Evolutionary conservation across 2,329 filamentous ascomycete genomes (phyloP), one percentile per base, ranked within the genome.

Genomic region (Colletotrichum destructivum): DNA sequence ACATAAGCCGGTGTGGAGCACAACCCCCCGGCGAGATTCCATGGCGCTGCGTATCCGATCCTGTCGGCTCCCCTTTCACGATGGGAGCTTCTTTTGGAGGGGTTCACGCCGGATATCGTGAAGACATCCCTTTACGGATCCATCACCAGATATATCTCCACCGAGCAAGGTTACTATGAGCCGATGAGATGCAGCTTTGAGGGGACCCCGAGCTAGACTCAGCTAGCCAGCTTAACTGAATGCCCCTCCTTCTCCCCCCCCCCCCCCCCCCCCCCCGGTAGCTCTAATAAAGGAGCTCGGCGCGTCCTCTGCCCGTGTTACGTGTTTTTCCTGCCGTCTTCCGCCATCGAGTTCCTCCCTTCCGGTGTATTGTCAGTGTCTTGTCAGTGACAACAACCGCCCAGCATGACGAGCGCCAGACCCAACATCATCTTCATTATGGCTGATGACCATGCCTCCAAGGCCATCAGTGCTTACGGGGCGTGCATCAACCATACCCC

Each of bases 401-500:
- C 18, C 42, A 65, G 23, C 9, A 69, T 72, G 69, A 49, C 69
- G 40, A 16, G 16, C 0, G 23, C 55, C 7, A 64, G 74, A 47
- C 77, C 79, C 51, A 84, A 84, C 70, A 66, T 70, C 62, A 42
- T 88, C 66, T 88, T 88, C 78, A 87, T 88, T 76, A 86, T 88
- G 84, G 86, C 86, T 0, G 86, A 88, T 77, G 86, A 88, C 77
- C 86, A 88, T 79, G 86, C 86, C 9, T 78, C 84, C 54, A 88
- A 88, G 74, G 79, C 85, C 18, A 87, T 87, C 59, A 82, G 79
- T 21, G 81, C 79, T 70, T 88, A 88, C 51, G 86, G 86, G 3
- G 84, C 85, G 1, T 84, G 83, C 5, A 87, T 88, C 75, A 88
- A 88, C 75, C 66, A 81, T 62, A 88, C 86, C 1, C 86, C 87